Base-by-base conservation (phyloP, 2,329 filamentous ascomycete genomes). In the Monosporascus cannonballus region DNA sequence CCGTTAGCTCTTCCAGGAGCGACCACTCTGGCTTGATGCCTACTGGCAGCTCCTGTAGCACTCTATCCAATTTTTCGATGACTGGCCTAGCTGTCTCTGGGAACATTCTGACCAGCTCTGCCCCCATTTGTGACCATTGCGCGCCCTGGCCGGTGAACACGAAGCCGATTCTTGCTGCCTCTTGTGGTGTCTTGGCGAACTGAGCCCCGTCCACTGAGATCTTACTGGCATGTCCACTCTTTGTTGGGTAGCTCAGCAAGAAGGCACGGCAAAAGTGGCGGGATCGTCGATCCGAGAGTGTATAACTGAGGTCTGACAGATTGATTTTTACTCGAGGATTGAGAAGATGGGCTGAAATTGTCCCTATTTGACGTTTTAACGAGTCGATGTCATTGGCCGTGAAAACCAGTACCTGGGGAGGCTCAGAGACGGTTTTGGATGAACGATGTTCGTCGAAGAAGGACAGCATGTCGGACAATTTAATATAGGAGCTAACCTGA, bases 131-230 rank as follows among this genome's bases (percentile, higher is more conserved):
- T 3, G 60, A 47, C 61, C 60, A 64, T 25, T 64, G 62, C 1
- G 61, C 57, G 1, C 62, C 62, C 25, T 64, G 62, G 1, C 62
- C 62, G 0, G 61, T 63, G 39, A 64, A 64, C 4, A 64, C 45
- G 14, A 59, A 56, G 0, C 53, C 58, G 1, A 60, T 17, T 1
- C 6, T 25, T 25, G 24, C 24, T 25, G 24, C 24, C 24, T 25
- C 24, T 25, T 47, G 3, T 53, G 49, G 0, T 25, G 5, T 25
- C 24, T 25, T 25, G 24, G 24, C 24, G 24, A 25, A 25, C 24
- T 25, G 24, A 25, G 24, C 24, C 6, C 24, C 24, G 24, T 38
- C 24, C 3, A 25, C 24, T 25, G 24, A 25, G 24, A 25, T 25
- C 24, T 25, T 6, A 8, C 18, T 18, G 17, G 52, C 14, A 1